Base-by-base conservation (phyloP, 2,329 filamentous ascomycete genomes). In the Stagonosporopsis vannaccii region DNA sequence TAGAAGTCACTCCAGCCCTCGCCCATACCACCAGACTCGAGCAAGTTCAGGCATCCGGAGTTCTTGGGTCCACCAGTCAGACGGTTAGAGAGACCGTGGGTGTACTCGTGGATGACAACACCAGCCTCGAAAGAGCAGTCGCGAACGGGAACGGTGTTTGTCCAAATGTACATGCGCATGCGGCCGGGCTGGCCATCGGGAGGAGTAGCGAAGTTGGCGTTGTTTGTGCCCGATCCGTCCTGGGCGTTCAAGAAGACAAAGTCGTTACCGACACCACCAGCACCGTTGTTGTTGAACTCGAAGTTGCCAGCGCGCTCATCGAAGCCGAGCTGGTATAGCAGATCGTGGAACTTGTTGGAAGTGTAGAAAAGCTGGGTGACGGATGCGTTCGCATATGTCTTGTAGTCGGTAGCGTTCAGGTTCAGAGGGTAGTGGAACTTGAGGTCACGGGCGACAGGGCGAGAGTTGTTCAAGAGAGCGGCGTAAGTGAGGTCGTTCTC, bases 81-180 rank as follows among this genome's bases (percentile, higher is more conserved):
- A 36, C 85, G 84, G 72, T 77, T 86, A 13, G 83, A 85, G 8
- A 87, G 67, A 17, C 78, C 77, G 63, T 75, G 74, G 0, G 72
- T 74, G 60, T 70, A 73, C 56, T 75, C 68, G 75, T 87, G 85
- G 58, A 87, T 82, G 20, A 88, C 78, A 17, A 87, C 83, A 53
- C 83, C 82, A 6, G 83, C 81, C 43, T 87, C 85, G 60, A 87
- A 87, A n/a, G 79, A 73, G 55, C 80, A 81, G 69, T 87, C 85
- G 6, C 84, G 78, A 51, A 76, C 67, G 0, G 82, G 82, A 0
- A 70, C 80, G 6, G 80, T 78, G 9, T 63, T 61, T 8, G 76
- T 81, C 82, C 83, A 87, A 43, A 87, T 70, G 66, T 81, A 86
- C 84, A 87, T 86, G 20, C 81, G 71, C 85, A 87, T 87, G 26